phyloP scores from a whole-genome alignment of 768 basidiomycete genomes.

The Arthromyces matolae region DNA sequence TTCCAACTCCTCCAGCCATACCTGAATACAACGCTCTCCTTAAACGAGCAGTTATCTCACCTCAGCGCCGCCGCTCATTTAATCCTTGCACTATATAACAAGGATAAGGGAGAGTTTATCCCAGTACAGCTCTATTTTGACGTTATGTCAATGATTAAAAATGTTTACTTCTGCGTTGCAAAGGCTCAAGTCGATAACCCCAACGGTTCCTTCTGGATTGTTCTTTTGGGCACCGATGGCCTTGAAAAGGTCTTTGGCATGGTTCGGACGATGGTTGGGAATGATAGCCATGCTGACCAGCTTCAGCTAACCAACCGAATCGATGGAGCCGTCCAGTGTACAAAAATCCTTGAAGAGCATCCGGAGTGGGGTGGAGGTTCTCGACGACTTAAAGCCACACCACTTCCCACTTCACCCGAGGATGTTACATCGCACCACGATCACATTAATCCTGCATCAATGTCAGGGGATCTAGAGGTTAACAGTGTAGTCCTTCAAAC shows the following conservation, averaged over 20 bases:
- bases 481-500: conserved; percentile 9
- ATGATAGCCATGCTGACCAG: conserved; percentile 19
- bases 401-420: conserved; percentile 19
- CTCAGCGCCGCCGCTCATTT: conserved; percentile 16
- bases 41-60: conserved; percentile 29
- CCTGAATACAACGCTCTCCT: conserved; percentile 22
- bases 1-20: conserved; percentile 20
- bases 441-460: conserved; percentile 33
- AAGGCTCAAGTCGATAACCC: conserved; percentile 33
- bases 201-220: conserved; percentile 28
- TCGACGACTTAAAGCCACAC: conserved; percentile 28
- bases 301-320: conserved; percentile 26
- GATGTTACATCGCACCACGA: conserved; percentile 23
- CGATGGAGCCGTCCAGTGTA: conserved; percentile 24
- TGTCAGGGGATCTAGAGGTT: conserved; percentile 29
- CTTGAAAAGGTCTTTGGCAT: conserved; percentile 33
- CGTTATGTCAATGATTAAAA: conserved; percentile 36
- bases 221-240: conserved; percentile 35
- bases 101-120: neutral
- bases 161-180: conserved; percentile 34
- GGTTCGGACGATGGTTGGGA: conserved; percentile 30
- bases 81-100: neutral
- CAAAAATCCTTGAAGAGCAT: conserved; percentile 30
- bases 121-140: conserved; percentile 25
- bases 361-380: conserved; percentile 36